phyloP scores from a whole-genome alignment of 23 red algal species.

The Gracilaria vermiculophylla region DNA sequence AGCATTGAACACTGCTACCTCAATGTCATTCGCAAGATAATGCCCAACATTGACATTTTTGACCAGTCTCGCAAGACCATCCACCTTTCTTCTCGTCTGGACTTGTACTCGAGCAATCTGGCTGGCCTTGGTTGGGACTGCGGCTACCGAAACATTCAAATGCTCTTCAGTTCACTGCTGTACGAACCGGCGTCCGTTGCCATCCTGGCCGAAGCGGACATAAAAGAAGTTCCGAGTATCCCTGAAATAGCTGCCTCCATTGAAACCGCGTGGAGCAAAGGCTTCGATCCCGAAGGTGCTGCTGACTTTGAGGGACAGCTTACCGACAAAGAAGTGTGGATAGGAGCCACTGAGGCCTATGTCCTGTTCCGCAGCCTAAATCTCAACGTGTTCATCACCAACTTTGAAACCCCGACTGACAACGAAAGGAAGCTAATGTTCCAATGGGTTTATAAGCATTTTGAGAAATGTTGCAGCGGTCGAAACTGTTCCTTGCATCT shows the following conservation, averaged over 20 bases:
- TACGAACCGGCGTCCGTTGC: not conserved
- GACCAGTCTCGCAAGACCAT: not conserved
- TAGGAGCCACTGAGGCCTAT: constrained; percentile 44
- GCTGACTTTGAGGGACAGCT: constrained; percentile 18
- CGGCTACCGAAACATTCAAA: constrained; percentile 64
- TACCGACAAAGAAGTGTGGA: constrained; percentile 55
- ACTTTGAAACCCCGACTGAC: constrained; percentile 39
- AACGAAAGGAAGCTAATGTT: constrained; percentile 36
- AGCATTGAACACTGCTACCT: constrained; percentile 11
- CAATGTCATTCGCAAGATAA: constrained; percentile 23
- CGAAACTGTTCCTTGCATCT: constrained; percentile 43
- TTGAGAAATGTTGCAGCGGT: constrained; percentile 36
- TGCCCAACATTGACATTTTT: constrained; percentile 7
- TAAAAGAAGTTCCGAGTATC: constrained; percentile 48
- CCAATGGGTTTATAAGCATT: constrained; percentile 54
- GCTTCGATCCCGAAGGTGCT: constrained; percentile 48
- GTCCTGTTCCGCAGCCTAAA: constrained; percentile 30
- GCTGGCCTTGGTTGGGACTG: constrained; percentile 65
- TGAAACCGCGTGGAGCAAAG: constrained; percentile 50
- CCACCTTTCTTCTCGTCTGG: constrained; percentile 23
- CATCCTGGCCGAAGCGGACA: constrained; percentile 12
- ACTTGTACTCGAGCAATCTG: constrained; percentile 43
- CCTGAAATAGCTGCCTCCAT: constrained; percentile 42
- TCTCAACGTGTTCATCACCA: constrained; percentile 29
- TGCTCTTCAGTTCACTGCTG: constrained; percentile 42